phyloP scores from a whole-genome alignment of 2,329 filamentous ascomycete species.

The Coniella vitis region DNA sequence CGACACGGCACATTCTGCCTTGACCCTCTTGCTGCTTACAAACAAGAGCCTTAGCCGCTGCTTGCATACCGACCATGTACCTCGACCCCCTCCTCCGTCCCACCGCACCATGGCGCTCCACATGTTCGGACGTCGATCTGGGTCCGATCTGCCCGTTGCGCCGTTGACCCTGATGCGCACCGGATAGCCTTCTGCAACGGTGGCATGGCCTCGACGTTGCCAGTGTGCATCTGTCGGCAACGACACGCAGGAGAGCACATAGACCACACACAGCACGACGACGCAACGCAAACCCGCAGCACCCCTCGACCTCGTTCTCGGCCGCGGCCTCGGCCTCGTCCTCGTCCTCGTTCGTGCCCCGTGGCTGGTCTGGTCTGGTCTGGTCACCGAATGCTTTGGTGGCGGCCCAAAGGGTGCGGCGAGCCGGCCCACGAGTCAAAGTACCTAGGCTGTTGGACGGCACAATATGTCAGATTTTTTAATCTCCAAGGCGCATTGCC shows the following conservation, averaged over 20 bases:
- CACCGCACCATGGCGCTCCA: slow-evolving; percentile 1
- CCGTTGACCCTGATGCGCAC: not conserved
- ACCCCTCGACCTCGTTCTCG: too few species aligned
- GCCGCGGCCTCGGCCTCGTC: too few species aligned
- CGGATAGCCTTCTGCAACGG: not conserved
- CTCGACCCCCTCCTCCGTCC: not conserved
- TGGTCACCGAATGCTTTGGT: not conserved
- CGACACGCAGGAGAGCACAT: not conserved
- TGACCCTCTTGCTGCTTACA: not conserved
- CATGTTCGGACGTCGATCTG: slow-evolving; percentile 9
- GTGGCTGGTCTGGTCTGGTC: too few species aligned
- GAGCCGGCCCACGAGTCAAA: not conserved
- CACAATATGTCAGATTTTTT: slow-evolving; percentile 25
- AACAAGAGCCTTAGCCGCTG: not conserved
- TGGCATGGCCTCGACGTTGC: too few species aligned
- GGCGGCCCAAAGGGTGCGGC: not conserved
- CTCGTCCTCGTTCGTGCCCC: too few species aligned
- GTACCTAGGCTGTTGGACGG: slow-evolving; percentile 9
- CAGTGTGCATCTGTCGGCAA: too few species aligned
- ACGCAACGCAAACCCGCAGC: not conserved
- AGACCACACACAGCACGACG: not conserved
- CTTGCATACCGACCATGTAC: not conserved
- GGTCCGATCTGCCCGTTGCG: slow-evolving; percentile 4
- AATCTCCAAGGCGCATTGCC: slow-evolving; percentile 59
- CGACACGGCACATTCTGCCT: too few species aligned